Base-by-base conservation (phyloP, 2,329 filamentous ascomycete genomes). In the Arthrobotrys pseudoclavata region DNA sequence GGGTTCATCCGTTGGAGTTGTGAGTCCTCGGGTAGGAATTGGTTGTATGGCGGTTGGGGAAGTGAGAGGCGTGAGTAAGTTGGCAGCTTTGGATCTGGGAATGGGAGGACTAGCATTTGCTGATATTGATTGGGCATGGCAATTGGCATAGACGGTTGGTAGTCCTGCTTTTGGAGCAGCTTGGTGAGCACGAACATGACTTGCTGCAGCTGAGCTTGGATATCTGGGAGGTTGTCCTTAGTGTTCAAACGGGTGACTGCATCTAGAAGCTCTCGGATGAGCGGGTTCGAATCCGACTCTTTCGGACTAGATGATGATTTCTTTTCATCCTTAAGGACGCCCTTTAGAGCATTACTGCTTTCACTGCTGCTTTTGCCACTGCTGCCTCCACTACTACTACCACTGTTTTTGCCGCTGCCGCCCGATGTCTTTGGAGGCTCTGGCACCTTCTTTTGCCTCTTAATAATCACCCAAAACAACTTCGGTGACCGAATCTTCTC, bases 401-500 rank as follows among this genome's bases (percentile, higher is more conserved):
- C n/a, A n/a, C n/a, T n/a, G n/a, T n/a, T n/a, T n/a, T n/a, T n/a
- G n/a, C n/a, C n/a, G n/a, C n/a, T 20, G 18, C 47, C 26, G 10
- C 37, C 18, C n/a, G 31, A 26, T 12, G 20, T 7, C 24, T 64
- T 71, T 5, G 47, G 48, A n/a, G n/a, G 12, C 31, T 53, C 34
- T 3, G 62, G 61, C 3, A 62, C 61, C 15, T 34, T 61, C 40
- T 37, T 74, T 53, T 61, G 37, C 31, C 62, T 61, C 53, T 62
- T 67, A 20, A 74, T 48, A 15, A 74, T 74, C 9, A 74, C 50
- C 62, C 62, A 74, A 26, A 74, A 74, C 26, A 47, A 4, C 15
- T 20, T 15, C 6, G 61, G 52, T 13, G 69, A 52, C 6, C 69
- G 9, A 22, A 48, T 10, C 18, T 34, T 68, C 3, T 42, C 22